Evolutionary conservation across 108 stramenopile genomes (phyloP).

Genomic region (Pseudonitzschia multiseries): DNA sequence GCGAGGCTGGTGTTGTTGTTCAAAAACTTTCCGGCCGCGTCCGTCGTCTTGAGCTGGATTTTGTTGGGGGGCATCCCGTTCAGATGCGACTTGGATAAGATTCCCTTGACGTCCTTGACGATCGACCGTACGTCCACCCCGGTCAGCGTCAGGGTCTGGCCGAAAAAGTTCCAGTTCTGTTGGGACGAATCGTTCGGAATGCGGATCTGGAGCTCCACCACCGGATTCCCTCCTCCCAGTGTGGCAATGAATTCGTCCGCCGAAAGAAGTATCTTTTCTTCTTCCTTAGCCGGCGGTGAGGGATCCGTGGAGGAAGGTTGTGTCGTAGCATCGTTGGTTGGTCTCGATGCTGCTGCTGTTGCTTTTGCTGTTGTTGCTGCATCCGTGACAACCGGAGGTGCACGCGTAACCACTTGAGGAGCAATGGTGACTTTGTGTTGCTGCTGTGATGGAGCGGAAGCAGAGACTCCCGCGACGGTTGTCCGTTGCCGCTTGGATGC

Average conservation of each 20-base stretch:
- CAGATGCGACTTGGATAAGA: conserved; percentile 49
- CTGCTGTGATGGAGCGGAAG: not conserved
- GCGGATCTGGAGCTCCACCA: conserved; percentile 61
- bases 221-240: conserved; percentile 43
- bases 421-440: conserved; percentile 16
- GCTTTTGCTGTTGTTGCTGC: too few relatives aligned
- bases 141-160: conserved; percentile 70
- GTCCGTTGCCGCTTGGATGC: not conserved
- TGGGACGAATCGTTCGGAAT: conserved; percentile 73
- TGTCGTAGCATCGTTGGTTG: not conserved
- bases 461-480: not conserved
- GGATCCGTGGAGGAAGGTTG: not conserved
- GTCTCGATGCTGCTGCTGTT: not conserved
- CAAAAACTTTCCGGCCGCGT: conserved; percentile 57
- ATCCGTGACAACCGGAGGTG: not conserved
- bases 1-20: conserved; percentile 66
- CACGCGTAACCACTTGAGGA: not conserved
- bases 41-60: conserved; percentile 65
- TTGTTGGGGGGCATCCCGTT: conserved; percentile 86
- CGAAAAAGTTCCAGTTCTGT: conserved; percentile 81
- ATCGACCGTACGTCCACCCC: conserved; percentile 58
- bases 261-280: conserved; percentile 33
- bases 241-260: conserved; percentile 68
- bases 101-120: conserved; percentile 73
- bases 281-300: not conserved